Base-by-base conservation (phyloP, 2,329 filamentous ascomycete species). In the Ilyonectria robusta region DNA sequence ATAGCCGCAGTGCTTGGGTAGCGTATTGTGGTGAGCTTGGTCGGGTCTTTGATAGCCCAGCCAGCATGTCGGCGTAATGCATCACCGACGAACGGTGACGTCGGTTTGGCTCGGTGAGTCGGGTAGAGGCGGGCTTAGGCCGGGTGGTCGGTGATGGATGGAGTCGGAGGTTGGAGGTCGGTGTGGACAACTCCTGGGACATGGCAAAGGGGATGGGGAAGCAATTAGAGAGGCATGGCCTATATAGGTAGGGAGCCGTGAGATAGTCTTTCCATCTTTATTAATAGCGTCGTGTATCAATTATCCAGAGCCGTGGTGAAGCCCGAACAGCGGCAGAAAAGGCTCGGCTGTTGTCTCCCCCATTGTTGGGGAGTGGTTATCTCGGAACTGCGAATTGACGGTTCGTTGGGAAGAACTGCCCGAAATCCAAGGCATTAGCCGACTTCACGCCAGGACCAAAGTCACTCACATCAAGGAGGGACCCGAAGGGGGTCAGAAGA, bases 41-140 rank as follows among this genome's bases (percentile, higher is more conserved):
- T 56, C 33, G 31, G 42, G 46, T 40, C 42, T 60, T 59, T 61
- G 64, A 62, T 56, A 53, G 61, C 51, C 44, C 57, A 61, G 51
- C 23, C 23, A 46, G 47, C 37, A 47, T 53, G 29, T 57, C 58
- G 46, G 59, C 40, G 29, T 66, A 62, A 62, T 62, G 53, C 53
- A 62, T 59, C 53, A 58, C 58, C 53, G 53, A 68, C 51, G 62
- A 63, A 53, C 31, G 44, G 70, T 75, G 72, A 75, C 70, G 68
- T 74, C 62, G 66, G 61, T 60, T 47, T 15, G 68, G 26, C 44
- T 67, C 64, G 56, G 68, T 56, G 54, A 54, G 56, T 54, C 73
- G 73, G 73, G 68, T 75, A 75, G 61, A 64, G 63, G 68, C 73
- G 73, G 73, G 73, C 68, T 65, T 68, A 65, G 54, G 62, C 60